These are phyloP conservation scores for Pichia exigua DNA, from an alignment of 805 yeast species.

Conservation along the genomic window DNA sequence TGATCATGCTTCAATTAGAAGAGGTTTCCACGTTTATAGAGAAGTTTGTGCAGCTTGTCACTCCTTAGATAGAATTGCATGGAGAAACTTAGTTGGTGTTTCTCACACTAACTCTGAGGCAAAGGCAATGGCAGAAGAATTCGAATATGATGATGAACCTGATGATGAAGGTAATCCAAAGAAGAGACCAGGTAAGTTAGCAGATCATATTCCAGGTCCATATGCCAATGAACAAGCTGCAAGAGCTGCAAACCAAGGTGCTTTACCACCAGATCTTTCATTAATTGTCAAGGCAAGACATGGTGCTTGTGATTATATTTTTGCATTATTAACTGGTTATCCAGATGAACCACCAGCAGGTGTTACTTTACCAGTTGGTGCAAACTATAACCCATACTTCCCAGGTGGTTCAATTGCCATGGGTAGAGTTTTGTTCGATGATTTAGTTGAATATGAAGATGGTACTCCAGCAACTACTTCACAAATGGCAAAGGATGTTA, in stretches of 20 bases:
- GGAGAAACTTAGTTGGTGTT: constrained; percentile 98
- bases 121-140: constrained; percentile 89
- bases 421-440: constrained; percentile 98
- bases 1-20: constrained; percentile 93
- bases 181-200: constrained; percentile 96
- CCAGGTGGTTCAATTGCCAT: constrained; percentile 99
- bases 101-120: constrained; percentile 88
- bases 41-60: constrained; percentile 99
- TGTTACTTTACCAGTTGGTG: constrained; percentile 83
- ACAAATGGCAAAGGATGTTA: constrained; percentile 98
- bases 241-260: constrained; percentile 99
- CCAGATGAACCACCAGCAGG: constrained; percentile 99
- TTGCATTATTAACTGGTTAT: constrained; percentile 92
- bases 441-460: constrained; percentile 95
- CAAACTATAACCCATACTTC: constrained; percentile 99
- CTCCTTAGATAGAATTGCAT: constrained; percentile 91
- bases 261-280: constrained; percentile 96
- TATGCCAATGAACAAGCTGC: constrained; percentile 98
- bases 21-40: constrained; percentile 98
- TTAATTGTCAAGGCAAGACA: constrained; percentile 98
- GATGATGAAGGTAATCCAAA: constrained; percentile 96
- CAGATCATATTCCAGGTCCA: constrained; percentile 92
- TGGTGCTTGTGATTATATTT: constrained; percentile 94
- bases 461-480: constrained; percentile 98
- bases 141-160: constrained; percentile 95